Evolutionary conservation across 2,329 filamentous ascomycete genomes (phyloP), one percentile per base, ranked within the genome.

Genomic region (Alternaria atra): DNA sequence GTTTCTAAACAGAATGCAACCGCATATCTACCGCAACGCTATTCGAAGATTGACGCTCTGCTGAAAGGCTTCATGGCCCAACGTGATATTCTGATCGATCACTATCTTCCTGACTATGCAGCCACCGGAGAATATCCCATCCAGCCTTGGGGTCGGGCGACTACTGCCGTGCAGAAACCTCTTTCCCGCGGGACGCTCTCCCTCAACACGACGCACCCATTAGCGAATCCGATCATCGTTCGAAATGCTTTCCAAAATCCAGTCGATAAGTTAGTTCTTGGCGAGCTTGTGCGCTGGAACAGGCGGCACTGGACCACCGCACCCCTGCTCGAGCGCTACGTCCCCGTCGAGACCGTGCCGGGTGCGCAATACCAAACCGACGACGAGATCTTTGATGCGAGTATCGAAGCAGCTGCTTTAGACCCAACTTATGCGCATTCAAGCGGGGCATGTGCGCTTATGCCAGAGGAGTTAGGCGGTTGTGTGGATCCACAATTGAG

Each of bases 101-200:
- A 61, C 12, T 65, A 58, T 12, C 55, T 52, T 1, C 44, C 51
- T 1, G 54, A 60, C 8, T 52, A 74, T 7, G 69, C 71, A 9
- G 67, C 70, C 0, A 66, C 71, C 4, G 71, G 72, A 7, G 73
- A 76, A 56, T 69, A 65, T 52, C 64, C 56, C 10, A 73, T 65
- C 30, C 55, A 50, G 39, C 63, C 68, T 15, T 63, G 58, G 35
- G 61, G 65, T 10, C 43, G 51, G 1, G 52, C 62, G 9, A 42
- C 55, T 8, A 58, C 53, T 17, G 61, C 61, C 9, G 20, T 62
- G 6, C 53, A 67, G 20, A 67, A 69, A 23, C 59, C 67, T 6
- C 57, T 69, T n/a, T 67, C 66, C 2, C 74, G 78, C 30, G 79
- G 78, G 12, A 75, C 73, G 6, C 68, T 79, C 30, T 71, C 63